Evolutionary conservation across 2,329 filamentous ascomycete genomes (phyloP).

Genomic region (Trichophyton mentagrophytes): DNA sequence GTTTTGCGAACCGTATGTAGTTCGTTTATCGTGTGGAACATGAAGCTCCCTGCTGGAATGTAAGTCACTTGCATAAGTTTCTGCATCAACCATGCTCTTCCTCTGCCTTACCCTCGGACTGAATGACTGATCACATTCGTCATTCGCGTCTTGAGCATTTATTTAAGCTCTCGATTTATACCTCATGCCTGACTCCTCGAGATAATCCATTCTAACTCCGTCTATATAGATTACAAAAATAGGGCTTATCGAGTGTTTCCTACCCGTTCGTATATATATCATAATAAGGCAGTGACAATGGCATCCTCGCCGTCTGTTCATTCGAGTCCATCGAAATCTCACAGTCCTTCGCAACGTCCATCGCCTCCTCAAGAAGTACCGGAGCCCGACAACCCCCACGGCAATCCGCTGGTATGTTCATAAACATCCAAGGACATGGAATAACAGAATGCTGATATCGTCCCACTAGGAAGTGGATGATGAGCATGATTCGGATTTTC

Average conservation of each 20-base stretch:
- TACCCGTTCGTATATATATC: background rate
- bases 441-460: background rate
- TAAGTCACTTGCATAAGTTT: background rate
- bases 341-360: background rate
- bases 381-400: background rate
- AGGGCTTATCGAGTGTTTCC: background rate
- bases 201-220: background rate
- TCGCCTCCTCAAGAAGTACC: background rate
- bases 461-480: slow-evolving; percentile 2
- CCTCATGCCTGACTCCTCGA: background rate
- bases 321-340: background rate
- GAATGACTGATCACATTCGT: background rate
- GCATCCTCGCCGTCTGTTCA: background rate
- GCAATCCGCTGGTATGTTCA: background rate
- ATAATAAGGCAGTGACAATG: background rate
- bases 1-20: background rate
- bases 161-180: background rate
- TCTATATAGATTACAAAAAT: background rate
- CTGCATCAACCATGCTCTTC: background rate
- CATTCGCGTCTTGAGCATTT: background rate
- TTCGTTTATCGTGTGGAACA: background rate
- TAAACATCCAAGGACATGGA: background rate
- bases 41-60: background rate
- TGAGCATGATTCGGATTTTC: background rate
- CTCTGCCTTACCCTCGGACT: background rate